A percentile compares a stretch with the other conserved stretches of the same genome.
Conservation (phyloP, 495 filamentous ascomycete species). For the Viridothelium virens region DNA sequence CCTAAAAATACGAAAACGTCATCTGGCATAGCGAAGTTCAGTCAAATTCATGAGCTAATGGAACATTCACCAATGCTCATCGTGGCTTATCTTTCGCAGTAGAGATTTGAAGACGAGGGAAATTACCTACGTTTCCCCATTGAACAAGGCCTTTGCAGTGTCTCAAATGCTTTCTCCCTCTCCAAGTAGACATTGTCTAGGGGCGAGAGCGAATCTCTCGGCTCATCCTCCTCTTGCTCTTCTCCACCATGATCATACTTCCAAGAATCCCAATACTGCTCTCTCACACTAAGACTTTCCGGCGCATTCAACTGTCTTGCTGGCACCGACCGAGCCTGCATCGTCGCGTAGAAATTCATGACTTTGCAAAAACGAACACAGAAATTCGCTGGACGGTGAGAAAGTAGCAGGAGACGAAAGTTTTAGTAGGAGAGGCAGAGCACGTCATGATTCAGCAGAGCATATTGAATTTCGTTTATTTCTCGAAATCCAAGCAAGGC, state of each 20-base stretch:
- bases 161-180: constrained; percentile 2
- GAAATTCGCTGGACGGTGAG: not conserved
- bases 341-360: constrained; percentile 8
- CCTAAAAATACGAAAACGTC: not conserved
- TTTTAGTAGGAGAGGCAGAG: not conserved
- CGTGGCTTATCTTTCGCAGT: no score
- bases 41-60: no score
- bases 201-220: constrained; percentile 1
- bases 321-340: not conserved
- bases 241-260: not conserved
- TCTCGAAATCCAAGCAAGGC: not conserved
- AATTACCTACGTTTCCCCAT: constrained; percentile 1
- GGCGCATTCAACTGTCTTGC: not conserved
- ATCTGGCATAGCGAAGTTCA: not conserved
- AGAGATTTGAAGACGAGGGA: not conserved
- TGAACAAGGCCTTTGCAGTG: constrained; percentile 4
- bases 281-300: not conserved
- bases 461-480: not conserved
- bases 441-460: not conserved
- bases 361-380: not conserved
- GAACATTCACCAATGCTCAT: no score
- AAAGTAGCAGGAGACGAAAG: not conserved
- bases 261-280: not conserved
- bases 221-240: constrained; percentile 1
- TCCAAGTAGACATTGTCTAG: not conserved